phyloP scores from a whole-genome alignment of 108 stramenopile species.

The Parietichytrium sp. region DNA sequence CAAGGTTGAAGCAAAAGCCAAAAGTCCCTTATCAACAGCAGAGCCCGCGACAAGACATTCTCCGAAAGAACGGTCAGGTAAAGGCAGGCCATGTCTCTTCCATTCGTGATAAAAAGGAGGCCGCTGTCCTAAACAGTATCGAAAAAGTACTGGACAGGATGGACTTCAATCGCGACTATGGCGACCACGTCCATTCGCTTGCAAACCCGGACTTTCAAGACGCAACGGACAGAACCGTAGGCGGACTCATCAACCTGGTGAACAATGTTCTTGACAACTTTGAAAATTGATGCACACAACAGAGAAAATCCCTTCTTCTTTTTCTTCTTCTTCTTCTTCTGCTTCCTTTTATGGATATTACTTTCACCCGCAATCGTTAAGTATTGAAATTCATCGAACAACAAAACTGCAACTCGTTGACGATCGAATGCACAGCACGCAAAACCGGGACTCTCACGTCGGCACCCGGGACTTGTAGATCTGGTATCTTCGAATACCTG shows the following conservation, averaged over 20 bases:
- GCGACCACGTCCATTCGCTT: neutral
- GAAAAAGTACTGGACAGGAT: neutral
- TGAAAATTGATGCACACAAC: too few species aligned
- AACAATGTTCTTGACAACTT: conserved; percentile 3
- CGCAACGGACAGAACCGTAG: neutral
- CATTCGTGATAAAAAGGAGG: too few species aligned
- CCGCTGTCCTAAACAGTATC: too few species aligned
- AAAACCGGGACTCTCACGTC: too few species aligned
- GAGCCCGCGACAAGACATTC: neutral
- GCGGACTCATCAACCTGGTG: neutral
- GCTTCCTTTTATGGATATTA: too few species aligned
- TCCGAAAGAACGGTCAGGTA: neutral
- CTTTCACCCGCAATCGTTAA: too few species aligned
- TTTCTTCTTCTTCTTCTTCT: too few species aligned
- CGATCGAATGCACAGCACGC: too few species aligned
- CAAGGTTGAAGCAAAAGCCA: neutral
- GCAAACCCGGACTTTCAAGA: neutral
- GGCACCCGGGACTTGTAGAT: conserved; percentile 26
- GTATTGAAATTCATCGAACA: too few species aligned
- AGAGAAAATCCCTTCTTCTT: too few species aligned
- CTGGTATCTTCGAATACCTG: conserved; percentile 19
- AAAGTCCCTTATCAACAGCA: neutral
- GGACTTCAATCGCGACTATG: neutral
- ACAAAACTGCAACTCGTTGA: too few species aligned
- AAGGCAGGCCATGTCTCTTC: too few species aligned